A percentile compares a stretch with the other conserved stretches of the same genome.
Conservation (phyloP, 441 rosid species). For the Pelargonium australe region DNA sequence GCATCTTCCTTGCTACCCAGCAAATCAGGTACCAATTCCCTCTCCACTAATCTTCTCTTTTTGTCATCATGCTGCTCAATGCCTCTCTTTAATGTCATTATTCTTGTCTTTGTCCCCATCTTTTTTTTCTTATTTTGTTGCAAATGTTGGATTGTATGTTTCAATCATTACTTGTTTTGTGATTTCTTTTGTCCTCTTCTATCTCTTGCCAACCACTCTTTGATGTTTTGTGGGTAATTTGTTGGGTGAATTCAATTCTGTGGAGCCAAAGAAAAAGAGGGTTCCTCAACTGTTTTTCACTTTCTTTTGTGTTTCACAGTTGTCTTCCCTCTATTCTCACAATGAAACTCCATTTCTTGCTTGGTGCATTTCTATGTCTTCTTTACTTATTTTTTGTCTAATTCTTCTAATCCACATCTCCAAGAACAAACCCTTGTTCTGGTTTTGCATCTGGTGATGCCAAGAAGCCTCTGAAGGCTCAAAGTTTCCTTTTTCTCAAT, state of each 20-base stretch:
- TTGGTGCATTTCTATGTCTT: too few relatives aligned
- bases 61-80: neutral
- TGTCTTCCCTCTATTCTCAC: too few relatives aligned
- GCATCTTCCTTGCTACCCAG: too few relatives aligned
- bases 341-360: too few relatives aligned
- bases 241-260: neutral
- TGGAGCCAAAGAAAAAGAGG: neutral
- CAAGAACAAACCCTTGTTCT: neutral
- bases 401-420: neutral
- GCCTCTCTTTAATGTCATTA: too few relatives aligned
- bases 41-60: neutral
- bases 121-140: neutral
- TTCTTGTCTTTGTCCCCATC: too few relatives aligned
- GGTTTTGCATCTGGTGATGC: neutral
- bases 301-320: too few relatives aligned
- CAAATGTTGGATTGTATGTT: neutral
- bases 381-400: neutral
- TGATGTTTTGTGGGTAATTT: neutral
- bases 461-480: neutral
- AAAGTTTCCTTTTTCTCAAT: neutral
- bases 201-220: neutral
- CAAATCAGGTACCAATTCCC: neutral
- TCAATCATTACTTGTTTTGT: neutral
- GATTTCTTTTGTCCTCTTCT: neutral
- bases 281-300: too few relatives aligned